Conservation (phyloP, 306 rosid species). For the Comarum palustre region DNA sequence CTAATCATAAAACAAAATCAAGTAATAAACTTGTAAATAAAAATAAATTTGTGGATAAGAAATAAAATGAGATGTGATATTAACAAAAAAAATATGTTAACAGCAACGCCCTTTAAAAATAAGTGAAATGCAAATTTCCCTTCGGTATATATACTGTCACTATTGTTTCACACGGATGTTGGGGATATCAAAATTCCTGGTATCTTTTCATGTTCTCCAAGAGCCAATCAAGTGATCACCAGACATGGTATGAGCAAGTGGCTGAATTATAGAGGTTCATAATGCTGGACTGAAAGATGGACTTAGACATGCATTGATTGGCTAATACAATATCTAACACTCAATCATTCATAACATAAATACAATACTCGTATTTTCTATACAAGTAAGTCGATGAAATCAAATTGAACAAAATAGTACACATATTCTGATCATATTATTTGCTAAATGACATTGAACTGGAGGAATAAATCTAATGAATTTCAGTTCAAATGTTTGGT, state of each 20-base stretch:
- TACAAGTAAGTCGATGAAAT: not conserved
- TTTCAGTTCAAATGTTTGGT: not conserved
- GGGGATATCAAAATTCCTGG: not conserved
- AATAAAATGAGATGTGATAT: no score
- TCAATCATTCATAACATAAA: not conserved
- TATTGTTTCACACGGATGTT: not conserved
- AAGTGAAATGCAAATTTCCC: no score
- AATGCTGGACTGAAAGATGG: not conserved
- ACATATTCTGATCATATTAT: not conserved
- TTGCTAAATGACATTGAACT: not conserved
- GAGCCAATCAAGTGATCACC: slow-evolving; percentile 20
- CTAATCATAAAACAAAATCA: no score
- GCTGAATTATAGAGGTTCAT: slow-evolving; percentile 7
- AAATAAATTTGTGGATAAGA: no score
- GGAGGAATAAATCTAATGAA: not conserved
- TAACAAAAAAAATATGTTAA: no score
- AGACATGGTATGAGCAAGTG: not conserved
- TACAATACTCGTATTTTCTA: not conserved
- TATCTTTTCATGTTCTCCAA: slow-evolving; percentile 27
- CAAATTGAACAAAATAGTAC: not conserved
- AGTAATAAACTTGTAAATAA: no score
- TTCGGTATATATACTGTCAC: no score
- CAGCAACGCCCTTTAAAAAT: no score
- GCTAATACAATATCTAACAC: not conserved
- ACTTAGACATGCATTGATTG: not conserved